Evolutionary conservation across 2,329 filamentous ascomycete species (phyloP).

Genomic region (Nothomitra cinnamomea): DNA sequence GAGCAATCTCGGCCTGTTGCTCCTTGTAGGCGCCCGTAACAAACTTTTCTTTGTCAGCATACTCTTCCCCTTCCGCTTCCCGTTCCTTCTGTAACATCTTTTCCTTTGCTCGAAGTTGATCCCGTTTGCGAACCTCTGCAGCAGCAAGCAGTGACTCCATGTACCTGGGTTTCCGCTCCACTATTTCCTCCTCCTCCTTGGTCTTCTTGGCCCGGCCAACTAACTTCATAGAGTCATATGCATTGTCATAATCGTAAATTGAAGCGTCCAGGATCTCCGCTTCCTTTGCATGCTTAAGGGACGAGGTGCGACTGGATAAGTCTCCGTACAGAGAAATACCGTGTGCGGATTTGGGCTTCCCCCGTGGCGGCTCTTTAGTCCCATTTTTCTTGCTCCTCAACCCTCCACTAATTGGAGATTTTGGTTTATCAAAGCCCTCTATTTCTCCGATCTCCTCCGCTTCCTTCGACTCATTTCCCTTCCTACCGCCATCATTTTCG

Average conservation of each 20-base stretch:
- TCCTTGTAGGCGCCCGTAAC: slow-evolving; percentile 70
- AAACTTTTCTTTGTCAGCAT: slow-evolving; percentile 69
- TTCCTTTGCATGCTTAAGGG: slow-evolving; percentile 45
- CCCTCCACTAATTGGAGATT: slow-evolving; percentile 14
- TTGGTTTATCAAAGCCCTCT: slow-evolving; percentile 39
- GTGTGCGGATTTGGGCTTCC: slow-evolving; percentile 17
- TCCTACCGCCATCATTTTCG: slow-evolving; percentile 36
- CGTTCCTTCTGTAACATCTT: slow-evolving; percentile 63
- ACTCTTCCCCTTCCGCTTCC: slow-evolving; percentile 66
- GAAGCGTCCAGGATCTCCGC: slow-evolving; percentile 52
- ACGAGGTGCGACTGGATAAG: slow-evolving; percentile 45
- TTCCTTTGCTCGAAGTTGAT: slow-evolving; percentile 62
- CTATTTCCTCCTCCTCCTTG: slow-evolving; percentile 33
- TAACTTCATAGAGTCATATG: slow-evolving; percentile 58
- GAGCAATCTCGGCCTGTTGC: slow-evolving; percentile 59
- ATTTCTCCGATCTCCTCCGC: slow-evolving; percentile 36
- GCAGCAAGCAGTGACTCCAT: slow-evolving; percentile 58
- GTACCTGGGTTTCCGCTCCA: slow-evolving; percentile 53
- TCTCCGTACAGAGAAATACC: slow-evolving; percentile 39
- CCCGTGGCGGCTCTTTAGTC: slow-evolving; percentile 17
- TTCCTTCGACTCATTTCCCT: slow-evolving; percentile 17
- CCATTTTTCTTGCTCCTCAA: slow-evolving; percentile 14
- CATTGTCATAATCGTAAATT: slow-evolving; percentile 73
- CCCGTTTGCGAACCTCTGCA: slow-evolving; percentile 60
- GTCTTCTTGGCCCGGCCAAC: slow-evolving; percentile 34